A percentile compares a stretch with the other conserved stretches of the same genome.
Conservation (phyloP, 106 monocot species). For the Dioscorea alata region DNA sequence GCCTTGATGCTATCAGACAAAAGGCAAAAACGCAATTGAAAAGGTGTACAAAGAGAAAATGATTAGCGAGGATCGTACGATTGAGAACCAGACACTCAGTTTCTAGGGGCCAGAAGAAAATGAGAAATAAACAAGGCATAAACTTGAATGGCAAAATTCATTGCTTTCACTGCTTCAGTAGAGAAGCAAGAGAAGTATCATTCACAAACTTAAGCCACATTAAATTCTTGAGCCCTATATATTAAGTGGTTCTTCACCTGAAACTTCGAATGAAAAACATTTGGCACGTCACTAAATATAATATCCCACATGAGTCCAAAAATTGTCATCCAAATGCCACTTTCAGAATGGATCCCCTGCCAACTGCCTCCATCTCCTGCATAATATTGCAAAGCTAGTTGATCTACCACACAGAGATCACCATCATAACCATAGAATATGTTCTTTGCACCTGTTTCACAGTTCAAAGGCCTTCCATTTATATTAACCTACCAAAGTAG, state of each 20-base stretch:
- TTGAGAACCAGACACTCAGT: too few relatives aligned
- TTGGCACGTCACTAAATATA: constrained; percentile 62
- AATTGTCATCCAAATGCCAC: constrained; percentile 91
- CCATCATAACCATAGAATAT: constrained; percentile 82
- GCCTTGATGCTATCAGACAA: too few relatives aligned
- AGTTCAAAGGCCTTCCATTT: constrained; percentile 66
- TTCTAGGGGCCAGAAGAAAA: too few relatives aligned
- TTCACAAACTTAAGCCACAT: too few relatives aligned
- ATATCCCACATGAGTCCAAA: constrained; percentile 96
- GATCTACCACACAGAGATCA: constrained; percentile 77
- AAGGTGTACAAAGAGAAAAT: too few relatives aligned
- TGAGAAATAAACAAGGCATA: too few relatives aligned
- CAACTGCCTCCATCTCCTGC: constrained; percentile 80
- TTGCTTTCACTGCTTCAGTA: too few relatives aligned
- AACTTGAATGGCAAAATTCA: too few relatives aligned
- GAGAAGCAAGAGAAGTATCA: too few relatives aligned
- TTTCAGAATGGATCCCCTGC: constrained; percentile 86
- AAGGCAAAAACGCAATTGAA: too few relatives aligned
- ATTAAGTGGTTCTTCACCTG: constrained; percentile 42
- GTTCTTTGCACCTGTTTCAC: constrained; percentile 66
- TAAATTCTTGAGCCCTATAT: too few relatives aligned
- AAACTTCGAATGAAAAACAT: constrained; percentile 85
- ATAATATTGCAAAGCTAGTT: constrained; percentile 89
- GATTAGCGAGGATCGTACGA: too few relatives aligned
- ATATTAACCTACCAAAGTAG: constrained; percentile 43